Conservation (phyloP, 164 flowering plant species). For the Umbilicus rupestris region DNA sequence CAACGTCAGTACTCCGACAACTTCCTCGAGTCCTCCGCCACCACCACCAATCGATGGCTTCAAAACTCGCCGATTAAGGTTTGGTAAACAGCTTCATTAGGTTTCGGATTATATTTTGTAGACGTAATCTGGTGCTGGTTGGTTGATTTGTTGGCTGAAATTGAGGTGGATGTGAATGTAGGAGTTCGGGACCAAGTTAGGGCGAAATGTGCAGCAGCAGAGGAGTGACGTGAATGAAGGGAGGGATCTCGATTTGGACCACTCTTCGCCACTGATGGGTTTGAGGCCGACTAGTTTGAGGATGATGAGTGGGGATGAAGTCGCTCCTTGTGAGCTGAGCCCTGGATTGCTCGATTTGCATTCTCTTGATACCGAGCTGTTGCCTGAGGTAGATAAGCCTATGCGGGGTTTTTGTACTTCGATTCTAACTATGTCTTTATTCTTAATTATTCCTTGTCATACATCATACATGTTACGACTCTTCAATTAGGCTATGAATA, state of each 20-base stretch:
- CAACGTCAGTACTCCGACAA: slow-evolving; percentile 32
- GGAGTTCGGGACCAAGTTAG: slow-evolving; percentile 22
- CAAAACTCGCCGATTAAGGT: slow-evolving; percentile 15
- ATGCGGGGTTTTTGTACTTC: no score
- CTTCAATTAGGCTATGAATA: no score
- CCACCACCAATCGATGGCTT: slow-evolving; percentile 17
- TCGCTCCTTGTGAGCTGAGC: slow-evolving; percentile 26
- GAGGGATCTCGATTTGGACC: neutral
- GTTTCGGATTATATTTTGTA: neutral
- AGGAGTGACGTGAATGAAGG: slow-evolving; percentile 5
- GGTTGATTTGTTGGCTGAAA: neutral
- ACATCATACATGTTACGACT: no score
- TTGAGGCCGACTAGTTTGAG: slow-evolving; percentile 23
- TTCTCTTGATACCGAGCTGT: slow-evolving; percentile 39
- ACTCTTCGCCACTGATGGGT: slow-evolving; percentile 12
- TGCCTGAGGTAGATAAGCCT: slow-evolving; percentile 27
- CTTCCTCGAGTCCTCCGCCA: slow-evolving; percentile 17
- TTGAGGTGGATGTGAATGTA: neutral
- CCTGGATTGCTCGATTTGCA: slow-evolving; percentile 45
- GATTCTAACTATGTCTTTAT: no score
- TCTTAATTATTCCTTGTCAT: no score
- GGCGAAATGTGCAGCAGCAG: slow-evolving; percentile 15
- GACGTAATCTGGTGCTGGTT: neutral
- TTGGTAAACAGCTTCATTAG: neutral
- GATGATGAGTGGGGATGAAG: slow-evolving; percentile 16